Conservation (phyloP, 2,329 filamentous ascomycete genomes). For the Xylaria sp. region DNA sequence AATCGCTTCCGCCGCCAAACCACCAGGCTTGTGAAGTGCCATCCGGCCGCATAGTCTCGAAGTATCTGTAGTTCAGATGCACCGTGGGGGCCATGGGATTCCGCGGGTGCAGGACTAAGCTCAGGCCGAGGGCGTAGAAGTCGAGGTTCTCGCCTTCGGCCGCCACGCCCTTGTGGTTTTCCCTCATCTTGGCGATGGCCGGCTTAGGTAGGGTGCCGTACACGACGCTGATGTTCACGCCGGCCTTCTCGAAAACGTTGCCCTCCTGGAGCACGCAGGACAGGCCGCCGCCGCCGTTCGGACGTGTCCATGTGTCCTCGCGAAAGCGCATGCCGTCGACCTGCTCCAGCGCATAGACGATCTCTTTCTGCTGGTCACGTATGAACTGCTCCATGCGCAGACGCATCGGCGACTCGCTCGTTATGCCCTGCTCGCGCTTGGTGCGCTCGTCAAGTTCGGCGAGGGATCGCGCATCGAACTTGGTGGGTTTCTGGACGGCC, state of each 20-base stretch:
- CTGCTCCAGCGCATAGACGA: slow-evolving; percentile 82
- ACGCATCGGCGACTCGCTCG: slow-evolving; percentile 88
- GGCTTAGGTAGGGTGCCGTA: slow-evolving; percentile 89
- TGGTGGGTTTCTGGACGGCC: slow-evolving; percentile 55
- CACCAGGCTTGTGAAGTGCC: slow-evolving; percentile 90
- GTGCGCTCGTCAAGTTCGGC: slow-evolving; percentile 84
- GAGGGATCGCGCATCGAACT: slow-evolving; percentile 74
- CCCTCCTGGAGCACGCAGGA: slow-evolving; percentile 96
- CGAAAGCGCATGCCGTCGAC: slow-evolving; percentile 86
- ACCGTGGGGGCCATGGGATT: slow-evolving; percentile 99
- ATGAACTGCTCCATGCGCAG: slow-evolving; percentile 98
- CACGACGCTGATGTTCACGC: slow-evolving; percentile 93
- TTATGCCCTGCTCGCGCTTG: slow-evolving; percentile 81
- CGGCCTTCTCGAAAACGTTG: slow-evolving; percentile 97
- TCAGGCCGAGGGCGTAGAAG: slow-evolving; percentile 95
- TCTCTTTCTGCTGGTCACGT: slow-evolving; percentile 89
- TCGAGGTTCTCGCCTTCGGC: slow-evolving; percentile 77
- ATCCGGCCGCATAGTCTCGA: slow-evolving; percentile 90
- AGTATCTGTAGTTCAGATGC: slow-evolving; percentile 98
- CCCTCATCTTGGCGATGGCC: slow-evolving; percentile 92
- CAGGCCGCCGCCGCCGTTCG: slow-evolving; percentile 90
- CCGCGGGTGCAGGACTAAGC: slow-evolving; percentile 89
- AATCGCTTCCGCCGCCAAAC: slow-evolving; percentile 95
- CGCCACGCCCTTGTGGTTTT: slow-evolving; percentile 90
- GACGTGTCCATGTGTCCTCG: slow-evolving; percentile 85